Conservation (phyloP, 257 asterid species). For the Solanum pimpinellifolium region DNA sequence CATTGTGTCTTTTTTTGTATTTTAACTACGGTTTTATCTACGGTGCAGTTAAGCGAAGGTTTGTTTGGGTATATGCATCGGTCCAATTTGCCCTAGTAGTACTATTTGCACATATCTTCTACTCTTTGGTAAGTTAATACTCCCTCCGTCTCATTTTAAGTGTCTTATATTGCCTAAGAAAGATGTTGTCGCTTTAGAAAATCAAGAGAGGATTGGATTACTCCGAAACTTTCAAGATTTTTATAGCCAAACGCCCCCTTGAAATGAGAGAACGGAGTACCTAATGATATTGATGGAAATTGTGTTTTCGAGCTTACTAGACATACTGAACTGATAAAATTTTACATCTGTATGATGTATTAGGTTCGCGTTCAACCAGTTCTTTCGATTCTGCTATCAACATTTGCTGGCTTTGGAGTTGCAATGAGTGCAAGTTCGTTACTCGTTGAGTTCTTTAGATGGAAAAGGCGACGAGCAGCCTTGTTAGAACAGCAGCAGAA, state of each 20-base stretch:
- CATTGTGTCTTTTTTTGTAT: neutral
- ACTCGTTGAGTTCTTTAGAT: slow-evolving; percentile 45
- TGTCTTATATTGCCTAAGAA: neutral
- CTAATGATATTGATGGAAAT: neutral
- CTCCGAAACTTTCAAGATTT: neutral
- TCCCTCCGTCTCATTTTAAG: neutral
- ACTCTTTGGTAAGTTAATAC: slow-evolving; percentile 47
- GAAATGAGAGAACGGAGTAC: neutral
- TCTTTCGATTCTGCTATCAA: slow-evolving; percentile 56
- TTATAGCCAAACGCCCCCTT: neutral
- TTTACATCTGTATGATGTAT: neutral
- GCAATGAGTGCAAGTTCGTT: slow-evolving; percentile 72
- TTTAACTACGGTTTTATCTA: neutral
- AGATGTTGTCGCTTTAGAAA: neutral
- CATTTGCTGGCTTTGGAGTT: slow-evolving; percentile 75
- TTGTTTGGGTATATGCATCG: slow-evolving; percentile 70
- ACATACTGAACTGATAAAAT: neutral
- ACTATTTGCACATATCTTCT: slow-evolving; percentile 67
- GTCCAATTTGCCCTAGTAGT: slow-evolving; percentile 64
- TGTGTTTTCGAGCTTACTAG: neutral
- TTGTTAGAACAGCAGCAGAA: slow-evolving; percentile 18
- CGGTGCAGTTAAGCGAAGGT: slow-evolving; percentile 53
- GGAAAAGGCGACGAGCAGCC: slow-evolving; percentile 36
- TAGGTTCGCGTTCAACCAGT: slow-evolving; percentile 65
- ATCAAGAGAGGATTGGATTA: neutral